Evolutionary conservation across 768 basidiomycete species (phyloP).

Genomic region (Hygrophorus russula): DNA sequence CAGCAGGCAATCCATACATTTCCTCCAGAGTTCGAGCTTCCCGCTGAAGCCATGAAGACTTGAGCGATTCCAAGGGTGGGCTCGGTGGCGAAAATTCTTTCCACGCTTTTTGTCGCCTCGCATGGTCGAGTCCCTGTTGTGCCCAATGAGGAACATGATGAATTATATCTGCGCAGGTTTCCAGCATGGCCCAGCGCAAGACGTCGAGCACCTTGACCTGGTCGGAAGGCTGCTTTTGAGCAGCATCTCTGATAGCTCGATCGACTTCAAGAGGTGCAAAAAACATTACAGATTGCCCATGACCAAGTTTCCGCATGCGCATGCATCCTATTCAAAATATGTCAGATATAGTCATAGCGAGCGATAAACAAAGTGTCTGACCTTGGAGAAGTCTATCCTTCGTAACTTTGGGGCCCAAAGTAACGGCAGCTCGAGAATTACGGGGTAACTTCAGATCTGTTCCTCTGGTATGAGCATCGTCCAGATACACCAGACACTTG

Average conservation of each 20-base stretch:
- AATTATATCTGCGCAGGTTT: conserved; percentile 33
- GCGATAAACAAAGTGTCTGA: conserved; percentile 9
- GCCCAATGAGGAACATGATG: conserved; percentile 29
- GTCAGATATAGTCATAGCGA: neutral
- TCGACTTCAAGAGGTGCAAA: conserved; percentile 33
- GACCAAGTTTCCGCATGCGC: conserved; percentile 40
- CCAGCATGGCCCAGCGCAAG: conserved; percentile 30
- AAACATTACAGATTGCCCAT: conserved; percentile 36
- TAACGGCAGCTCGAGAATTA: conserved; percentile 25
- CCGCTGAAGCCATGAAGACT: conserved; percentile 24
- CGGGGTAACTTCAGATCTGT: conserved; percentile 42
- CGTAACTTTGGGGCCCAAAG: conserved; percentile 36
- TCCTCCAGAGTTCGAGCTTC: conserved; percentile 25
- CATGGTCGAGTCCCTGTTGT: conserved; percentile 24
- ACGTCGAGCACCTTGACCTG: conserved; percentile 20
- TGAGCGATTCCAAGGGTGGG: conserved; percentile 7
- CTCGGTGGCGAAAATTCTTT: neutral
- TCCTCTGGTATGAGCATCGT: conserved; percentile 42
- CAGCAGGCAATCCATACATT: conserved; percentile 16
- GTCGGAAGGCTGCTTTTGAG: conserved; percentile 6
- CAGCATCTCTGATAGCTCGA: conserved; percentile 19
- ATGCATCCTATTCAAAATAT: conserved; percentile 30
- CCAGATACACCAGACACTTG: conserved; percentile 36
- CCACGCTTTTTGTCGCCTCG: conserved; percentile 15
- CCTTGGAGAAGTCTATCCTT: conserved; percentile 46